Evolutionary conservation across 2,329 filamentous ascomycete species (phyloP), one percentile per base, ranked within the genome.

Genomic region (Aspergillus transmontanensis): DNA sequence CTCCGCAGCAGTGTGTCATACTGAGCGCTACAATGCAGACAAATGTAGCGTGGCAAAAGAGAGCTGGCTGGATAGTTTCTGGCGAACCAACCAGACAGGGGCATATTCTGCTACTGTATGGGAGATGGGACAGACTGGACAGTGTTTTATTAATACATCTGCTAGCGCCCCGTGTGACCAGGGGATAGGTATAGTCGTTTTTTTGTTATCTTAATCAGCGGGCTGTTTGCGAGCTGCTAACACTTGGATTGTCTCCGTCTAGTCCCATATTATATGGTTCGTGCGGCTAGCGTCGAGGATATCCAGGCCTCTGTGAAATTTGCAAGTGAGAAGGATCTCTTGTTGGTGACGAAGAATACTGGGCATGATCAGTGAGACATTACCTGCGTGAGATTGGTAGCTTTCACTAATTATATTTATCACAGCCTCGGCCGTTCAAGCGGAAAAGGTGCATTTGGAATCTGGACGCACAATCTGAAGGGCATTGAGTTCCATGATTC

Each of bases 1-100:
- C 12, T 16, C 45, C 2, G 57, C 50, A 5, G 58, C 57, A 12
- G 61, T 63, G 41, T 63, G 61, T 16, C 57, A 59, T n/a, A 34
- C 32, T 9, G 41, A 59, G 21, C 10, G 11, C 12, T 59, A 59
- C 30, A 51, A 41, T 41, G 23, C 45, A 30, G 32, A 51, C 12
- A n/a, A 59, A 28, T 59, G 57, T 14, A 30, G 30, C 9, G 7
- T 26, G 6, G 57, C 57, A 12, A 59, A 51, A 21, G 12, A 51
- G 0, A 59, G 45, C 45, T 59, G 57, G 57, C 32, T 50, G 34
- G 45, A 59, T 26, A 59, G 57, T 19, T 59, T 59, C 21, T 59
- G 57, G 57, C 32, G 57, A 9, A 59, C 57, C 2, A 51, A 59
- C 21, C 57, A 59, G 21, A 36, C 57, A n/a, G 57, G 57, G 9